Evolutionary conservation across 805 yeast genomes (phyloP).

Genomic region (Lipomyces chichibuensis): DNA sequence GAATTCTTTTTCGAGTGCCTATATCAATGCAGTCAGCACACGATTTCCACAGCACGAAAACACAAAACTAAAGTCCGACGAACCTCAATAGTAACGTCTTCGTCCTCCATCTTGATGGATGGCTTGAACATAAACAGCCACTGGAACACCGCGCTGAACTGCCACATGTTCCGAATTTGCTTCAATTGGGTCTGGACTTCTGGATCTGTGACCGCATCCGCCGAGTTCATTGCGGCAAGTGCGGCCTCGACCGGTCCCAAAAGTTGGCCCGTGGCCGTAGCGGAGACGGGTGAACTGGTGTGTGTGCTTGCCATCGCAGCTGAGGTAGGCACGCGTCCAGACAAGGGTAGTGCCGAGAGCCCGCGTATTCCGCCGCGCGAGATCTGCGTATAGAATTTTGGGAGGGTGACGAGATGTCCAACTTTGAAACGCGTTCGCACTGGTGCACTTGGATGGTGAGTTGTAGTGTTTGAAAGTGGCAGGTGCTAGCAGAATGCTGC

Average conservation of each 20-base stretch:
- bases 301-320: conserved; percentile 2
- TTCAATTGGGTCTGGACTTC: conserved; percentile 23
- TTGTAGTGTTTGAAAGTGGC: background rate
- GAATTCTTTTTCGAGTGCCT: conserved; percentile 43
- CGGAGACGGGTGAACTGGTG: background rate
- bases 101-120: conserved; percentile 36
- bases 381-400: background rate
- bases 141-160: conserved; percentile 40
- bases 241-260: conserved; percentile 30
- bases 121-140: conserved; percentile 40
- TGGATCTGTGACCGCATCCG: conserved; percentile 25
- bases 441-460: background rate
- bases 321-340: conserved; percentile 1
- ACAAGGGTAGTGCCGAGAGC: background rate
- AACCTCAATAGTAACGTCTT: conserved; percentile 39
- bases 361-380: background rate
- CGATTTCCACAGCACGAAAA: background rate
- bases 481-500: background rate
- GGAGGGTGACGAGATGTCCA: background rate
- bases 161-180: conserved; percentile 42
- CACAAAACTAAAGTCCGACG: background rate
- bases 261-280: conserved; percentile 24
- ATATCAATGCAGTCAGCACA: conserved; percentile 17
- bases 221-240: conserved; percentile 27
- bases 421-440: background rate